A percentile compares a stretch with the other conserved stretches of the same genome.
Conservation (phyloP, 768 basidiomycete genomes). For the Leucosporidium scottii region DNA sequence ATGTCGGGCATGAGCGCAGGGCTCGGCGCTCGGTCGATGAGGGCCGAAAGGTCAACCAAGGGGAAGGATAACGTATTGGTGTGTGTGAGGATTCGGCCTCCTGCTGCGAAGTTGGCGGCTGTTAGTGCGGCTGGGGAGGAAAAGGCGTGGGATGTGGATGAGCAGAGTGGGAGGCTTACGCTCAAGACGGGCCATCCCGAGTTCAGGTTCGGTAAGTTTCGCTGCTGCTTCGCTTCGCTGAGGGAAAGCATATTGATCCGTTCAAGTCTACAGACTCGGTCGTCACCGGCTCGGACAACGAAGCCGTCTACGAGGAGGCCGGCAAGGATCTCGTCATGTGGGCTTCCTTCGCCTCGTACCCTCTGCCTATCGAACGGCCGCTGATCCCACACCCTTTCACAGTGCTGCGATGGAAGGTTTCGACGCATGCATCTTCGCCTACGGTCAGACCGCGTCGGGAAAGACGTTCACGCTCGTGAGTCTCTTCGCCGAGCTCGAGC, state of each 20-base stretch:
- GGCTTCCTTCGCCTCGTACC: neutral
- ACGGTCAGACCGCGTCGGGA: conserved; percentile 70
- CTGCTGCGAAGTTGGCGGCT: conserved; percentile 21
- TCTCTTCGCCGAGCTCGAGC: neutral
- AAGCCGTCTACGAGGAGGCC: conserved; percentile 31
- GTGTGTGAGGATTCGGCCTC: conserved; percentile 31
- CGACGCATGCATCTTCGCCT: conserved; percentile 90
- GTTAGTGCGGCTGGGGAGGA: conserved; percentile 7
- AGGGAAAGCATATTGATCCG: neutral
- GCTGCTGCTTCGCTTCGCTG: neutral
- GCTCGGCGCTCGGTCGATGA: neutral
- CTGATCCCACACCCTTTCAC: neutral
- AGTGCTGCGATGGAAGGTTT: conserved; percentile 83
- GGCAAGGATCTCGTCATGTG: conserved; percentile 34
- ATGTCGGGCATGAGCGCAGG: neutral
- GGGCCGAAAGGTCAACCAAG: neutral
- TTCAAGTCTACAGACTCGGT: conserved; percentile 28
- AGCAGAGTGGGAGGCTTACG: neutral
- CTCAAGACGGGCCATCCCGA: conserved; percentile 13
- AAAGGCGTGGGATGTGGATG: conserved; percentile 26
- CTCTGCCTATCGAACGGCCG: neutral
- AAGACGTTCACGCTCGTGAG: conserved; percentile 56
- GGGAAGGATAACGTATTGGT: conserved; percentile 34
- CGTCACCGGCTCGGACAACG: conserved; percentile 35
- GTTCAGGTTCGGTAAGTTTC: conserved; percentile 25